phyloP scores from a whole-genome alignment of 306 rosid genomes.

The Luffa aegyptiaca region DNA sequence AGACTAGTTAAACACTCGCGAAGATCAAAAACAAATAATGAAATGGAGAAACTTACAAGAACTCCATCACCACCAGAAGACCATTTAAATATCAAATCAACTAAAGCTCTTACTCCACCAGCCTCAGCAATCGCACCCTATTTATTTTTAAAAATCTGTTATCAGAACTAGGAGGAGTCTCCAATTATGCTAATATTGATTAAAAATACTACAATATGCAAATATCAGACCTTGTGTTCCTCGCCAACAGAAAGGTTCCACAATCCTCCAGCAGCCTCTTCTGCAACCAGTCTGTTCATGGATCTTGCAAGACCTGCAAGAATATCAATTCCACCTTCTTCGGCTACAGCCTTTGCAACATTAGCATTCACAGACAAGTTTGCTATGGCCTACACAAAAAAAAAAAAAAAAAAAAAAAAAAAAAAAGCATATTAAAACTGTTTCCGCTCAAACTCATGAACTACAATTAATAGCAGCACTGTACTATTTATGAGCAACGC shows the following conservation, averaged over 20 bases:
- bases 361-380: slow-evolving; percentile 92
- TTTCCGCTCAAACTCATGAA: slow-evolving; percentile 9
- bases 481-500: not conserved
- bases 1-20: not conserved
- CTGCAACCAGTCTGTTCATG: slow-evolving; percentile 91
- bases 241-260: slow-evolving; percentile 99
- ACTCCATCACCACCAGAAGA: slow-evolving; percentile 95
- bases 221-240: slow-evolving; percentile 77
- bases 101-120: slow-evolving; percentile 94
- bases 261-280: slow-evolving; percentile 99
- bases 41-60: slow-evolving; percentile 47
- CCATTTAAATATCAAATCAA: slow-evolving; percentile 98
- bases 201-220: slow-evolving; percentile 4
- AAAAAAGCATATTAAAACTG: not conserved
- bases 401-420: not conserved
- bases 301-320: slow-evolving; percentile 98
- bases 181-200: not conserved
- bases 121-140: slow-evolving; percentile 98
- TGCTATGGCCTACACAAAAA: slow-evolving; percentile 70
- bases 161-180: slow-evolving; percentile 17
- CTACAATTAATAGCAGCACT: not conserved
- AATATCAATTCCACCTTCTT: slow-evolving; percentile 92
- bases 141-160: slow-evolving; percentile 10
- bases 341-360: slow-evolving; percentile 99
- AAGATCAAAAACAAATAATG: not conserved